phyloP scores from a whole-genome alignment of 1,139 yeast genomes.

The Kodamaea plutei region DNA sequence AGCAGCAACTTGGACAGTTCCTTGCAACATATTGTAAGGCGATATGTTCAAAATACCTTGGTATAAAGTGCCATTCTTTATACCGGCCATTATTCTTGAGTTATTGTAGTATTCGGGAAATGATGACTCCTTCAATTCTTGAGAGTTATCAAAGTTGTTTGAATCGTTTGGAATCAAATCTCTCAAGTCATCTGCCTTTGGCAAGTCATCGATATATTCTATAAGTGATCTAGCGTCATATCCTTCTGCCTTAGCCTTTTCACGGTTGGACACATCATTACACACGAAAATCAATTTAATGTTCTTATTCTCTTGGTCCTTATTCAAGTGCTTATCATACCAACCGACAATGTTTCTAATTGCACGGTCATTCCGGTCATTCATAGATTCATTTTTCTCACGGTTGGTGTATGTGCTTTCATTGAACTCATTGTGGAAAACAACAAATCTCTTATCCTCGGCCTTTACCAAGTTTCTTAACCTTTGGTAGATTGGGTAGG shows the following conservation, averaged over 20 bases:
- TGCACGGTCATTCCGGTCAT: conserved; percentile 91
- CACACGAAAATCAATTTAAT: conserved; percentile 65
- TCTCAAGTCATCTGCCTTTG: conserved; percentile 70
- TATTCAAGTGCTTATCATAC: conserved; percentile 63
- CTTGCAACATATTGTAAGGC: conserved; percentile 86
- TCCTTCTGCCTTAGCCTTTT: conserved; percentile 53
- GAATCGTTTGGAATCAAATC: conserved; percentile 70
- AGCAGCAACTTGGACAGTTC: conserved; percentile 67
- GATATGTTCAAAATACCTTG: conserved; percentile 83
- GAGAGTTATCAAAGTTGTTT: conserved; percentile 16
- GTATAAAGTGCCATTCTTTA: conserved; percentile 79
- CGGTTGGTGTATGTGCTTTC: conserved; percentile 67
- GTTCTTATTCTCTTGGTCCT: conserved; percentile 24
- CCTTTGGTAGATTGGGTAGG: conserved; percentile 85
- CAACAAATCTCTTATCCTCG: conserved; percentile 80
- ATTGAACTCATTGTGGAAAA: conserved; percentile 89
- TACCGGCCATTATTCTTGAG: conserved; percentile 85
- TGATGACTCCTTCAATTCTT: conserved; percentile 43
- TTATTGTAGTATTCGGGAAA: conserved; percentile 78
- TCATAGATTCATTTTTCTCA: conserved; percentile 64
- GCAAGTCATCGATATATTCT: conserved; percentile 67
- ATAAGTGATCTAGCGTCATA: conserved; percentile 53
- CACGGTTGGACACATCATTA: conserved; percentile 68
- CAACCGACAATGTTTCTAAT: conserved; percentile 73
- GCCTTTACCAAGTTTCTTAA: conserved; percentile 71